These are phyloP conservation scores for Clavulina sp. DNA, from an alignment of 768 basidiomycete genomes.

Conservation along the genomic window DNA sequence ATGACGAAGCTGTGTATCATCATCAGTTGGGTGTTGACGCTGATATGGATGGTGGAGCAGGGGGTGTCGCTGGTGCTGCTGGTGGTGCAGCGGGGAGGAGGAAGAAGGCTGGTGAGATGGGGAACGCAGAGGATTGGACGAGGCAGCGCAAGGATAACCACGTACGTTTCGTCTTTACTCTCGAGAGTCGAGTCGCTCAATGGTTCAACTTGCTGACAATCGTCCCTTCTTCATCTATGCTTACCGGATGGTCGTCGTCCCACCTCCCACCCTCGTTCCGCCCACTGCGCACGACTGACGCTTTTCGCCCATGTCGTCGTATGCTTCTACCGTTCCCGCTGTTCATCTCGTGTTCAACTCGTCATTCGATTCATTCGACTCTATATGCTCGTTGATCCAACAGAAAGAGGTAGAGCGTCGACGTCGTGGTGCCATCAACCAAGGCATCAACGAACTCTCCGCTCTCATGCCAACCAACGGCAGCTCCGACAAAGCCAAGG, in stretches of 20 bases:
- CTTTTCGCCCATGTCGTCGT: conserved; percentile 18
- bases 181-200: too few relatives aligned
- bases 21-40: too few relatives aligned
- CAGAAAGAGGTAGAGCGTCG: conserved; percentile 98
- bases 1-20: too few relatives aligned
- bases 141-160: conserved; percentile 71
- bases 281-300: neutral
- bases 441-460: conserved; percentile 84
- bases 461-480: conserved; percentile 76
- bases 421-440: conserved; percentile 88
- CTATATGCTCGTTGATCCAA: neutral
- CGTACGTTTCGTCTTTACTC: conserved; percentile 32
- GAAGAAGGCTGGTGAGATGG: conserved; percentile 5
- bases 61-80: neutral
- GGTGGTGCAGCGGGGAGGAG: conserved; percentile 2
- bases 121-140: conserved; percentile 50
- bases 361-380: neutral
- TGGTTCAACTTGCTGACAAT: neutral
- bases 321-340: conserved; percentile 15
- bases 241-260: neutral
- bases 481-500: conserved; percentile 73
- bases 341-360: neutral
- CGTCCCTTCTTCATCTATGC: neutral
- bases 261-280: neutral
- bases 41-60: neutral